Conservation (phyloP, 2,329 filamentous ascomycete species). For the Rugonectria rugulosa region DNA sequence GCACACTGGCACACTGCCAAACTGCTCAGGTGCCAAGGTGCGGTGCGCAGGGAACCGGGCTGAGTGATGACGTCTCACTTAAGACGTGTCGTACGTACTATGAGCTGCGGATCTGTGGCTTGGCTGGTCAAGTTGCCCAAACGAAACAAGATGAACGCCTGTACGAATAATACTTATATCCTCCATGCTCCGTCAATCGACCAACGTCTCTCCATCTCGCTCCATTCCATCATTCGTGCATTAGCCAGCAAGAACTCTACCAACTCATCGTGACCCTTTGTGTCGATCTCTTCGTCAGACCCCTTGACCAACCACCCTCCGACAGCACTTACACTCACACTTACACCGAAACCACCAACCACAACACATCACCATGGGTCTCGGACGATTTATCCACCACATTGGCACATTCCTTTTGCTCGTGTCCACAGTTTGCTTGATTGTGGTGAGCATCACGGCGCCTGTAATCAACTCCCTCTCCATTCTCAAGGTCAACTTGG, state of each 20-base stretch:
- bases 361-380: slow-evolving; percentile 50
- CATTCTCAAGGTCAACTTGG: slow-evolving; percentile 61
- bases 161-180: slow-evolving; percentile 3
- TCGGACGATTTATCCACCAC: slow-evolving; percentile 61
- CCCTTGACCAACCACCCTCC: slow-evolving; percentile 1
- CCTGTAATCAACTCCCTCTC: slow-evolving; percentile 64
- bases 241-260: neutral
- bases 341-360: neutral
- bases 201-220: neutral
- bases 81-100: slow-evolving; percentile 27
- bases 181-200: neutral
- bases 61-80: slow-evolving; percentile 37
- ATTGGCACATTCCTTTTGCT: slow-evolving; percentile 66
- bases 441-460: slow-evolving; percentile 65
- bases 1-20: no score
- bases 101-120: slow-evolving; percentile 25
- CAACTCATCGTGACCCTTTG: neutral
- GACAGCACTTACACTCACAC: neutral
- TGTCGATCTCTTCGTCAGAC: neutral
- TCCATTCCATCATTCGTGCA: neutral
- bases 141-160: slow-evolving; percentile 3
- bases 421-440: slow-evolving; percentile 60
- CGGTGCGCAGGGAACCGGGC: slow-evolving; percentile 22
- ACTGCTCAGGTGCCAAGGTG: no score
- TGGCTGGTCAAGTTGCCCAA: slow-evolving; percentile 9